A percentile compares a stretch with the other conserved stretches of the same genome.
These are phyloP conservation scores for Salvia rosmarinus DNA, from an alignment of 257 asterid genomes.

Conservation along the genomic window DNA sequence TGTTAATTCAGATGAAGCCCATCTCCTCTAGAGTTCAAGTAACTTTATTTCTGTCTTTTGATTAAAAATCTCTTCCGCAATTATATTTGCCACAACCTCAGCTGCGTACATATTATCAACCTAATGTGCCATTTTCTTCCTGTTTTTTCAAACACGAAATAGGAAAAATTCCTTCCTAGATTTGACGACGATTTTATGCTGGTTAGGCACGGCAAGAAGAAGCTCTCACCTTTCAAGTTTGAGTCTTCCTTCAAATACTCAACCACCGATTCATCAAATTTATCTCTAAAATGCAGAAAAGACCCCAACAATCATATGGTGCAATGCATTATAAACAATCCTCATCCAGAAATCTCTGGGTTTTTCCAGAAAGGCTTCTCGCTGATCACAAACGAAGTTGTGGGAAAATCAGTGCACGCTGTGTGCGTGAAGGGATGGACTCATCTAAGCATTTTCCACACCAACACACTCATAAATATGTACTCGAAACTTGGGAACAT, in stretches of 20 bases:
- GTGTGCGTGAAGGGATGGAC: slow-evolving; percentile 51
- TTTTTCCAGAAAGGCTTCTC: slow-evolving; percentile 78
- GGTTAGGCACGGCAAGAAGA: slow-evolving; percentile 52
- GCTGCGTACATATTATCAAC: too few relatives aligned
- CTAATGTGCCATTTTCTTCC: too few relatives aligned
- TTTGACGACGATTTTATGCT: slow-evolving; percentile 39
- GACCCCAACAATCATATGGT: slow-evolving; percentile 39
- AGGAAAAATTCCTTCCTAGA: neutral
- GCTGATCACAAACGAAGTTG: slow-evolving; percentile 46
- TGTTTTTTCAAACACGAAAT: too few relatives aligned
- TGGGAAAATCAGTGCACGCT: slow-evolving; percentile 67
- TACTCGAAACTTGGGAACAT: slow-evolving; percentile 55
- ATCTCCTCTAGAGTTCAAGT: too few relatives aligned
- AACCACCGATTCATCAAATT: slow-evolving; percentile 39
- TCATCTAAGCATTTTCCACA: slow-evolving; percentile 56
- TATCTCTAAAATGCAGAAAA: slow-evolving; percentile 45
- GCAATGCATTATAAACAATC: slow-evolving; percentile 49
- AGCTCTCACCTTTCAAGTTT: slow-evolving; percentile 47
- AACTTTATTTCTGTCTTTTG: too few relatives aligned
- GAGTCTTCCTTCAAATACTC: slow-evolving; percentile 45
- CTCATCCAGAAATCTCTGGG: slow-evolving; percentile 57
- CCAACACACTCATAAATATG: slow-evolving; percentile 66
- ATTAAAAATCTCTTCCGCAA: too few relatives aligned
- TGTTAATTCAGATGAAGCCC: too few relatives aligned
- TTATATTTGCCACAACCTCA: too few relatives aligned